A percentile compares a stretch with the other conserved stretches of the same genome.
Evolutionary conservation across 1,284 basidiomycete genomes (phyloP).

Genomic region (Sporisorium iseilematis-ciliati): DNA sequence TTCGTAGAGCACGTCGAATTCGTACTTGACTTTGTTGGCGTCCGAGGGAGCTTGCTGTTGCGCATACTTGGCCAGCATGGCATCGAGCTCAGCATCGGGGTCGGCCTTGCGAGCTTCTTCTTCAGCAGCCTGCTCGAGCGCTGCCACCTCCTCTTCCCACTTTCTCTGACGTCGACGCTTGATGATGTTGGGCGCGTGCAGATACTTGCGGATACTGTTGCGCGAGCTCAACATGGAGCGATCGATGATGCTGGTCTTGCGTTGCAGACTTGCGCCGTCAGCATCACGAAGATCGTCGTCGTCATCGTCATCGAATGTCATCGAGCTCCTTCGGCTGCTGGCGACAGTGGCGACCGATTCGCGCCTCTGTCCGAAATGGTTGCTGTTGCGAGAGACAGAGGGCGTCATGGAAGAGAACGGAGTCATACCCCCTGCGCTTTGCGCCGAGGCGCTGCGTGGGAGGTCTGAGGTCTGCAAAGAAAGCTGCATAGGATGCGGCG

Average conservation of each 20-base stretch:
- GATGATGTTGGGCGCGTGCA: slow-evolving; percentile 44
- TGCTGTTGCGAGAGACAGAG: slow-evolving; percentile 34
- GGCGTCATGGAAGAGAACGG: slow-evolving; percentile 34
- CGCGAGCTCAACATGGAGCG: slow-evolving; percentile 43
- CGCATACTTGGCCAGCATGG: slow-evolving; percentile 53
- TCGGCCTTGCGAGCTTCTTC: slow-evolving; percentile 29
- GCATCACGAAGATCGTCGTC: slow-evolving; percentile 22
- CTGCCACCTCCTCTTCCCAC: slow-evolving; percentile 52
- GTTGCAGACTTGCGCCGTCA: slow-evolving; percentile 11
- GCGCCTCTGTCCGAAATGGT: slow-evolving; percentile 24
- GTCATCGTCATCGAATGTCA: slow-evolving; percentile 31
- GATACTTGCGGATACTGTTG: slow-evolving; percentile 41
- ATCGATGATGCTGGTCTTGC: slow-evolving; percentile 30
- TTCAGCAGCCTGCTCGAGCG: slow-evolving; percentile 24
- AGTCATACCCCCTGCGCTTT: slow-evolving; percentile 15
- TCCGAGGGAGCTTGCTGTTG: slow-evolving; percentile 51
- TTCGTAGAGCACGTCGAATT: slow-evolving; percentile 68
- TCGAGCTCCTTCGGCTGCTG: slow-evolving; percentile 46
- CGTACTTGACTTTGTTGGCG: slow-evolving; percentile 49
- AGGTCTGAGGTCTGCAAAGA: slow-evolving; percentile 35
- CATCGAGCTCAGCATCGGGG: slow-evolving; percentile 54
- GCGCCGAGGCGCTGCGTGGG: slow-evolving; percentile 21
- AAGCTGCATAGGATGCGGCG: slow-evolving; percentile 45
- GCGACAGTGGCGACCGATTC: slow-evolving; percentile 40
- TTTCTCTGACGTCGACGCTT: slow-evolving; percentile 42